Evolutionary conservation across 2,329 filamentous ascomycete species (phyloP).

Genomic region (Microdochium nivale): DNA sequence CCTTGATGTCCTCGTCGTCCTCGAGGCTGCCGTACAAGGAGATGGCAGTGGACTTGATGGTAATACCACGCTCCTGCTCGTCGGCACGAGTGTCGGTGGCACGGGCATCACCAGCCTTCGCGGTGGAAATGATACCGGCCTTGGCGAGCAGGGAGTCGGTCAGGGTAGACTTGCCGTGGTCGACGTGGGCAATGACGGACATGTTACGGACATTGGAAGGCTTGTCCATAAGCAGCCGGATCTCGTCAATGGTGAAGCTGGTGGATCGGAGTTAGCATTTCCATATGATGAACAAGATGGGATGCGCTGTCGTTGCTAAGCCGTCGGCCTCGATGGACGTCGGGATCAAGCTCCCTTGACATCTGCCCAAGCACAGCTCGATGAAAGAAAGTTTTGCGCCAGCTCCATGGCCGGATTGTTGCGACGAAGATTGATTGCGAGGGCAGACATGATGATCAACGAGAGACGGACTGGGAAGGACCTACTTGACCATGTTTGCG

Average conservation of each 20-base stretch:
- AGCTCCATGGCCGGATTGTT: background rate
- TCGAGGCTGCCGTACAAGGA: slow-evolving; percentile 85
- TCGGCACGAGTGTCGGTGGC: slow-evolving; percentile 96
- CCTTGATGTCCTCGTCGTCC: slow-evolving; percentile 83
- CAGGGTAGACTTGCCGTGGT: slow-evolving; percentile 99
- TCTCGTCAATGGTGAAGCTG: slow-evolving; percentile 98
- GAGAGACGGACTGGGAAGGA: slow-evolving; percentile 22
- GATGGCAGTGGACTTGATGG: slow-evolving; percentile 99
- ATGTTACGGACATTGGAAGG: slow-evolving; percentile 81
- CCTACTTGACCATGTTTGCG: slow-evolving; percentile 99
- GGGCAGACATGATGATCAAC: background rate
- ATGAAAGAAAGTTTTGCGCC: no score
- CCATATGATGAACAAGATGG: no score
- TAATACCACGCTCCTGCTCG: slow-evolving; percentile 99
- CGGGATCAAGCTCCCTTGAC: no score
- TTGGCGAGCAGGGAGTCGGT: slow-evolving; percentile 99
- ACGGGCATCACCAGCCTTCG: slow-evolving; percentile 91
- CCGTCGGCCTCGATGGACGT: no score
- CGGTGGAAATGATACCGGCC: slow-evolving; percentile 97
- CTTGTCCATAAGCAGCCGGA: slow-evolving; percentile 66
- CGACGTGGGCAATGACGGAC: slow-evolving; percentile 99
- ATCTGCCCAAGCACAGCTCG: no score
- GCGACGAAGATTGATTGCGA: background rate
- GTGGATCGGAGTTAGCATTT: slow-evolving; percentile 39
- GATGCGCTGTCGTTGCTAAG: no score